Evolutionary conservation across 1,139 yeast genomes (phyloP), one percentile per base, ranked within the genome.

Genomic region (Candida dubliniensis): DNA sequence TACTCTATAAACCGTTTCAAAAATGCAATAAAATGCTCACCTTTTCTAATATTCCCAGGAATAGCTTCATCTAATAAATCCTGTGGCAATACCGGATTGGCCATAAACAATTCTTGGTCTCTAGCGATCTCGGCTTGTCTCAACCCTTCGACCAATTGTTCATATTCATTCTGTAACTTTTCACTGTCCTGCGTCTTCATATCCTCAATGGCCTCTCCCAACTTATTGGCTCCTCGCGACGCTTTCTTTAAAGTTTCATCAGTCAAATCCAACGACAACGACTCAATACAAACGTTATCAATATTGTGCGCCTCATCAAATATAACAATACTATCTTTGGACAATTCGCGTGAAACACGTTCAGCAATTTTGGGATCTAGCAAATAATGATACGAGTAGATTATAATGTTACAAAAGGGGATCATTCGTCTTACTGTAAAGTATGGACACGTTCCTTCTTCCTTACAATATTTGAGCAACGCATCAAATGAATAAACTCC

Each of bases 301-400:
- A 93, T 93, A 67, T 93, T 93, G 66, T 93, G 99, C 41, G 99
- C 99, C 67, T 93, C 99, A 68, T 93, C 99, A 61, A 93, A 93
- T 40, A 93, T 95, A 50, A 93, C 87, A 47, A 93, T 93, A 47
- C 96, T 80, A 60, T 93, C 99, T 55, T 91, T 89, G 12, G 96
- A 87, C 43, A 93, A 77, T 59, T 95, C 98, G 52, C 77, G 81
- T 4, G 98, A 91, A 24, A 93, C 99, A 46, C 99, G 73, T 52
- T 91, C 98, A 2, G 98, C 95, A 62, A 93, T 93, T 60, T 95
- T 93, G 25, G 99, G 99, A 64, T 93, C 99, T 52, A 93, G 74
- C 52, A 93, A 71, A 73, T 93, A 93, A 68, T 93, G 99, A 65
- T 93, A 93, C 3, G 99, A 93, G 67, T 93, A 93, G 66, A 93